Percentiles rank a stretch among this genome's conserved stretches.
These are phyloP conservation scores for Brassica juncea DNA, from an alignment of 345 rosid species.

Conservation along the genomic window DNA sequence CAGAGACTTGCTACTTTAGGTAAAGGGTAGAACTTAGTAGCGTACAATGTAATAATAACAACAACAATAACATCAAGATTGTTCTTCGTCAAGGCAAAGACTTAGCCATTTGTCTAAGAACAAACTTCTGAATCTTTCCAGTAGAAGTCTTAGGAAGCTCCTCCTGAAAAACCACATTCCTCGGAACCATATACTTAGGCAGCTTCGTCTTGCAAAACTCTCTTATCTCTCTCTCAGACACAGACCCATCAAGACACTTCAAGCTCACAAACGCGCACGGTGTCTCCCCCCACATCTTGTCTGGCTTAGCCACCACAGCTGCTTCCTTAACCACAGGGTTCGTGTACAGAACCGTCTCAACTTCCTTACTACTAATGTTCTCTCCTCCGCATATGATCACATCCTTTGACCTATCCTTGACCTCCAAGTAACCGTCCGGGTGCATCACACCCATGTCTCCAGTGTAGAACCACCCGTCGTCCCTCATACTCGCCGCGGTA, in stretches of 20 bases:
- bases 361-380: conserved; percentile 55
- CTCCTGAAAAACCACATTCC: conserved; percentile 51
- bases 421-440: conserved; percentile 59
- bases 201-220: conserved; percentile 52
- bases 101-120: conserved; percentile 53
- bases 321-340: conserved; percentile 62
- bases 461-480: conserved; percentile 59
- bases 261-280: conserved; percentile 72
- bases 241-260: conserved; percentile 31
- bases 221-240: conserved; percentile 49
- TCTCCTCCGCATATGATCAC: conserved; percentile 68
- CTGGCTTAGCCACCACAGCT: conserved; percentile 64
- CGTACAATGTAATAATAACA: conserved; percentile 10
- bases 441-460: conserved; percentile 67
- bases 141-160: conserved; percentile 72
- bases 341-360: conserved; percentile 59
- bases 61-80: neutral
- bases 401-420: conserved; percentile 68
- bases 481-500: conserved; percentile 46
- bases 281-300: conserved; percentile 67
- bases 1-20: conserved; percentile 21
- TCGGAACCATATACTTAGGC: conserved; percentile 65
- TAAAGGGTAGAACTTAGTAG: neutral
- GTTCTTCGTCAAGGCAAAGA: conserved; percentile 17
- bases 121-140: conserved; percentile 60